Conservation (phyloP, 352 stramenopile species). For the Phytophthora quininea region DNA sequence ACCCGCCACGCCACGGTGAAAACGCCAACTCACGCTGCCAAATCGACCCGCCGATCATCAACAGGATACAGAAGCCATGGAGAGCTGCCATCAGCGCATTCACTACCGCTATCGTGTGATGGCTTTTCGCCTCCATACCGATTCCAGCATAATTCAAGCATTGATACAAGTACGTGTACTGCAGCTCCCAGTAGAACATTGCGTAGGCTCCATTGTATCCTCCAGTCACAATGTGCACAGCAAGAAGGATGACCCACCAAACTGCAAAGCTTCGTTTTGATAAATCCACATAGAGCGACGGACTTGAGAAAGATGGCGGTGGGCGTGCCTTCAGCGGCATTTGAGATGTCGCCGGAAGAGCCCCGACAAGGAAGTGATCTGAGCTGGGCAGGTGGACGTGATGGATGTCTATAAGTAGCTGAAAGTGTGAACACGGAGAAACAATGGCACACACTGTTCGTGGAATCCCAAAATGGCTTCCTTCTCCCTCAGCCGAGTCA, state of each 20-base stretch:
- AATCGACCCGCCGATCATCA: constrained; percentile 14
- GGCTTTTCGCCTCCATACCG: constrained; percentile 17
- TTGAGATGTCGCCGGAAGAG: not conserved
- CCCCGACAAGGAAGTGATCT: not conserved
- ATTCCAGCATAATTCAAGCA: constrained; percentile 28
- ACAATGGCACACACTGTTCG: no score
- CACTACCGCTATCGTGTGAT: constrained; percentile 16
- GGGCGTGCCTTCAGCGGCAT: not conserved
- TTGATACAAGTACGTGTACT: constrained; percentile 16
- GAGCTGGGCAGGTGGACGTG: not conserved
- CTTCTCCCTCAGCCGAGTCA: not conserved
- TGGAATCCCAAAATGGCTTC: no score
- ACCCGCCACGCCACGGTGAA: not conserved
- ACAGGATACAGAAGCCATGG: constrained; percentile 17
- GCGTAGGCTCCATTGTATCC: constrained; percentile 26
- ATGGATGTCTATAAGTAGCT: not conserved
- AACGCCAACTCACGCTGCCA: constrained; percentile 15
- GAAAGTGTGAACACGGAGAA: not conserved
- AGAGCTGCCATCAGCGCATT: constrained; percentile 28
- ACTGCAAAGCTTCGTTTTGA: constrained; percentile 3
- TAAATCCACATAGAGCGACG: constrained; percentile 18
- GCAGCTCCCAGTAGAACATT: constrained; percentile 25
- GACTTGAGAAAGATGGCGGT: not conserved
- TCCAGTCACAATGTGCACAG: constrained; percentile 13
- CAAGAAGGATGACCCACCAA: constrained; percentile 19